phyloP scores from a whole-genome alignment of 2,329 filamentous ascomycete species.

The Mycosphaerella sp. region DNA sequence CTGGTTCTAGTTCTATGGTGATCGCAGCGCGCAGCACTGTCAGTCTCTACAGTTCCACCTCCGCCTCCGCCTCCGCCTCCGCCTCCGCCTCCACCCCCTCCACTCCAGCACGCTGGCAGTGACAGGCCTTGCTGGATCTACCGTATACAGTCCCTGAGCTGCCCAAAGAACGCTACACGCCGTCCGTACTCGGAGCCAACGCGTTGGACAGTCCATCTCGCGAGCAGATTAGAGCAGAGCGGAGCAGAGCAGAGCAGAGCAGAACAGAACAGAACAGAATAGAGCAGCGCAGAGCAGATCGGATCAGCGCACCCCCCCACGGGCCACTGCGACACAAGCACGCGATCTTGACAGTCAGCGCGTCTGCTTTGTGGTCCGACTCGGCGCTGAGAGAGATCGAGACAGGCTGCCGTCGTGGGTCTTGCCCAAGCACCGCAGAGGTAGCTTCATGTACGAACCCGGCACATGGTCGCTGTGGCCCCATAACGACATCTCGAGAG shows the following conservation, averaged over 20 bases:
- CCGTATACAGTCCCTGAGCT: neutral
- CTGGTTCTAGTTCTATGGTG: no score
- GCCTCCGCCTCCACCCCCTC: neutral
- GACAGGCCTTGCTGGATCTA: neutral
- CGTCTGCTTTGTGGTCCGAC: neutral
- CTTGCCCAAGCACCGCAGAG: neutral
- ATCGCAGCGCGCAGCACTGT: neutral
- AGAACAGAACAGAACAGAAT: no score
- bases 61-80: neutral
- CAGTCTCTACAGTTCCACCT: neutral
- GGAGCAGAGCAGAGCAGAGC: no score
- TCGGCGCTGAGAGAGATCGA: neutral
- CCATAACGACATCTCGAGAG: neutral
- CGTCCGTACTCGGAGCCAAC: neutral
- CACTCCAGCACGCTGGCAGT: neutral
- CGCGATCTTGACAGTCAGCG: constrained; percentile 2
- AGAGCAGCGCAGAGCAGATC: no score
- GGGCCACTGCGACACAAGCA: constrained; percentile 4
- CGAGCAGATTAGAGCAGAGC: neutral
- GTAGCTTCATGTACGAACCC: constrained; percentile 14
- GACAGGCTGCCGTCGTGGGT: neutral
- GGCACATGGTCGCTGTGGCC: constrained; percentile 14
- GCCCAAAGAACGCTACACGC: constrained; percentile 7
- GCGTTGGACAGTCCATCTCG: neutral
- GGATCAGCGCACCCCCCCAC: neutral